Conservation (phyloP, 2,329 filamentous ascomycete genomes). For the Penicillium sp. region DNA sequence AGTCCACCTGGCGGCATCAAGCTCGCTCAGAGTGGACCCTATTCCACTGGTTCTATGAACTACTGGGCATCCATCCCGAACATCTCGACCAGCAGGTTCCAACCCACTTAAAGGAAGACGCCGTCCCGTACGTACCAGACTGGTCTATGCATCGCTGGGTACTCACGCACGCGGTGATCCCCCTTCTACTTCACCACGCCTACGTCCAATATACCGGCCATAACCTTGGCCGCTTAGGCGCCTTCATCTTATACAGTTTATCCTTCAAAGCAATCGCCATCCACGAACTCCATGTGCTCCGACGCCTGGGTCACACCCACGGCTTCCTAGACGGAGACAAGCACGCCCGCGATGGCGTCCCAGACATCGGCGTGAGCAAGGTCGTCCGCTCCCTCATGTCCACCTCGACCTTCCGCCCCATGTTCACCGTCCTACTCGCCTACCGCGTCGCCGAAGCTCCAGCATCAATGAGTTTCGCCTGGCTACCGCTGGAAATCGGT, state of each 20-base stretch:
- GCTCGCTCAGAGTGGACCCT: slow-evolving; percentile 23
- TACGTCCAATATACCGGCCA: slow-evolving; percentile 22
- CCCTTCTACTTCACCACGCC: slow-evolving; percentile 23
- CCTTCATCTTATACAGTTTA: slow-evolving; percentile 22
- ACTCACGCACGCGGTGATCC: slow-evolving; percentile 21
- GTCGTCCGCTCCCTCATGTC: slow-evolving; percentile 24
- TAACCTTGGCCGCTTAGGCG: slow-evolving; percentile 18
- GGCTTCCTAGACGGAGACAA: slow-evolving; percentile 29
- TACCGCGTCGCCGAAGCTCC: slow-evolving; percentile 17
- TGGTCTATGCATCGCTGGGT: slow-evolving; percentile 28
- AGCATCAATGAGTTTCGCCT: slow-evolving; percentile 19
- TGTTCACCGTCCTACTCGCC: slow-evolving; percentile 26
- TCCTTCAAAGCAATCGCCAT: slow-evolving; percentile 26
- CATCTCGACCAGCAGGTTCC: slow-evolving; percentile 21
- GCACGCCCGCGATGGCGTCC: slow-evolving; percentile 26
- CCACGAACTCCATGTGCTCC: slow-evolving; percentile 25
- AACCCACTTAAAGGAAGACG: slow-evolving; percentile 20
- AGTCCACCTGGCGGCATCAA: slow-evolving; percentile 26
- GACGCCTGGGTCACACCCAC: slow-evolving; percentile 22
- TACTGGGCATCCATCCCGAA: slow-evolving; percentile 23
- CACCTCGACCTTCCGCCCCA: slow-evolving; percentile 24
- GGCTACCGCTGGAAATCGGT: slow-evolving; percentile 22
- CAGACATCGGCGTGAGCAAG: slow-evolving; percentile 26
- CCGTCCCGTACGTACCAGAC: slow-evolving; percentile 22
- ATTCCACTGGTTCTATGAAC: slow-evolving; percentile 27